phyloP scores from a whole-genome alignment of 306 rosid genomes.

The Sechiopsis laciniata region DNA sequence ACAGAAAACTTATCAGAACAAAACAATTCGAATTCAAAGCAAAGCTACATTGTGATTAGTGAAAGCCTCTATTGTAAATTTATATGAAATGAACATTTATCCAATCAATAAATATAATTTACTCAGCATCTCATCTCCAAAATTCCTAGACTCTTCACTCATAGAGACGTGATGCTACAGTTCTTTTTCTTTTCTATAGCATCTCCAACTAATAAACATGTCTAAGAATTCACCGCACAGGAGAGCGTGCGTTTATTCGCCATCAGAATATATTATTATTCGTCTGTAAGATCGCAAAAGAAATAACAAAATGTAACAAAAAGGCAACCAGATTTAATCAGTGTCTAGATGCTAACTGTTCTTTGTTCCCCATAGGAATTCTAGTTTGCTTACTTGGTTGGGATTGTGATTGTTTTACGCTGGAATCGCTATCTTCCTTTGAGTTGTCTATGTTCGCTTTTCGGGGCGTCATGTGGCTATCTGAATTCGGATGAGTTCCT shows the following conservation, averaged over 20 bases:
- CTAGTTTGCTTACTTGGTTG: conserved; percentile 39
- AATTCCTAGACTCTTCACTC: conserved; percentile 12
- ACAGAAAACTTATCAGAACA: neutral
- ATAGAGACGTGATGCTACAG: neutral
- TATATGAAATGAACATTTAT: neutral
- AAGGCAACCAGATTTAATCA: conserved; percentile 24
- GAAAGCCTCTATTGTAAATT: neutral
- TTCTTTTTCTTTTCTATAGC: neutral
- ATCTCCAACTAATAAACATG: conserved; percentile 5
- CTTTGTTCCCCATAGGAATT: conserved; percentile 47
- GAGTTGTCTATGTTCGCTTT: conserved; percentile 22
- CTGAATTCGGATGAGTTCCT: neutral
- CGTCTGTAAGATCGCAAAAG: conserved; percentile 20
- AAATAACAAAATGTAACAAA: neutral
- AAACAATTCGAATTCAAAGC: neutral
- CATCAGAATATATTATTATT: conserved; percentile 23
- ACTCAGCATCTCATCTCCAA: conserved; percentile 6
- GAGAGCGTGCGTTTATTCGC: conserved; percentile 1
- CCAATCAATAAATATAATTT: neutral
- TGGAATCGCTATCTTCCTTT: conserved; percentile 15
- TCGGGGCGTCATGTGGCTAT: conserved; percentile 25
- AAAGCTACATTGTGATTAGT: neutral
- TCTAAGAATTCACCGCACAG: conserved; percentile 7
- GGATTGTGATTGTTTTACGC: conserved; percentile 35
- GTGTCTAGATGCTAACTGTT: conserved; percentile 55